These are phyloP conservation scores for Oryza longistaminata DNA, from an alignment of 176 grass and related monocot genomes.

Conservation along the genomic window DNA sequence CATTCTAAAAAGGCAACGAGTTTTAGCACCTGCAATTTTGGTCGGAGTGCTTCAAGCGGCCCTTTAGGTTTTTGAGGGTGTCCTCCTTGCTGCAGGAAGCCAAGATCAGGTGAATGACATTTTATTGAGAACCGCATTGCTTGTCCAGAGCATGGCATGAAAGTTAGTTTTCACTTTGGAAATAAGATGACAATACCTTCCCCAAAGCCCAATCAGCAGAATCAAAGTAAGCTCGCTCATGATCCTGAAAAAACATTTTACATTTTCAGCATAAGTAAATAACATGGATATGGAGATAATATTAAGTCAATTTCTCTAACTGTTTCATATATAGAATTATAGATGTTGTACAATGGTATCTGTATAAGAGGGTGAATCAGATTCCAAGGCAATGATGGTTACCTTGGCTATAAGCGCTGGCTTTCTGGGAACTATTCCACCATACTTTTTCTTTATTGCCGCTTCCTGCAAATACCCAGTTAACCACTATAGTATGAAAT, in stretches of 20 bases:
- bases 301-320: neutral
- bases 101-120: slow-evolving; percentile 35
- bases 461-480: slow-evolving; percentile 49
- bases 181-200: slow-evolving; percentile 52
- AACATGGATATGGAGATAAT: slow-evolving; percentile 4
- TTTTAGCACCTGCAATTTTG: slow-evolving; percentile 70
- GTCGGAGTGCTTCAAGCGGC: slow-evolving; percentile 78
- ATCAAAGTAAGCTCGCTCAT: slow-evolving; percentile 84
- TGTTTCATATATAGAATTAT: slow-evolving; percentile 4
- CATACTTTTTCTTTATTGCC: slow-evolving; percentile 68
- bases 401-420: slow-evolving; percentile 75
- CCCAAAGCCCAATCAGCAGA: slow-evolving; percentile 89
- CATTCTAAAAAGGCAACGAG: neutral
- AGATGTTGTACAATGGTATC: neutral
- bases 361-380: neutral
- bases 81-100: slow-evolving; percentile 70
- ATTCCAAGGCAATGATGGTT: slow-evolving; percentile 8
- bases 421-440: slow-evolving; percentile 65
- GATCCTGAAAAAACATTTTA: slow-evolving; percentile 57
- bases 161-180: neutral
- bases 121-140: neutral
- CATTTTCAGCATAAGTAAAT: slow-evolving; percentile 7
- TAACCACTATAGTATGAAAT: neutral
- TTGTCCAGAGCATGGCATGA: neutral
- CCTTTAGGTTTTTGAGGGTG: slow-evolving; percentile 79